Evolutionary conservation across 2,329 filamentous ascomycete genomes (phyloP).

Genomic region (Verticillium tricorpus): DNA sequence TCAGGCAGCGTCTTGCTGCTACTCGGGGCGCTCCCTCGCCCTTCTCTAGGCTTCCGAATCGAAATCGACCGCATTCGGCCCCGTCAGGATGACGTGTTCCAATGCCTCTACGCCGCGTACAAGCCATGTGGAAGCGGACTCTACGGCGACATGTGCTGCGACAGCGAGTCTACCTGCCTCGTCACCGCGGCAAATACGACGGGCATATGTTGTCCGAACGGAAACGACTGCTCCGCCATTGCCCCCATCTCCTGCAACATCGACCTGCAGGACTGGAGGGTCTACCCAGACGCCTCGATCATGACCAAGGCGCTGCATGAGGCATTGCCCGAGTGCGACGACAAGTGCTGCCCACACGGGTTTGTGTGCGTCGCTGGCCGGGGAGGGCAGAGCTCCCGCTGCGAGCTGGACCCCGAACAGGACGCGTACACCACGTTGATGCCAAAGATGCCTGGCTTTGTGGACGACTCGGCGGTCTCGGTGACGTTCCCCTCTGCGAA

Average conservation of each 20-base stretch:
- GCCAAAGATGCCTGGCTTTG: neutral
- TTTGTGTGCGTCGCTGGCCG: conserved; percentile 51
- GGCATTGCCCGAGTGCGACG: conserved; percentile 54
- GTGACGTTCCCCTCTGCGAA: neutral
- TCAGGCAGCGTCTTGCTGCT: neutral
- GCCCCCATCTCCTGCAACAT: conserved; percentile 61
- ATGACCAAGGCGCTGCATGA: conserved; percentile 63
- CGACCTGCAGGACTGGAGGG: conserved; percentile 52
- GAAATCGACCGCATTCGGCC: neutral
- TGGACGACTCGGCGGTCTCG: neutral
- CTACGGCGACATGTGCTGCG: conserved; percentile 65
- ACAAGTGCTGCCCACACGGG: conserved; percentile 67
- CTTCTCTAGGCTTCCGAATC: neutral
- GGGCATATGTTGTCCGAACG: conserved; percentile 64
- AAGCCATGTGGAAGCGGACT: conserved; percentile 27
- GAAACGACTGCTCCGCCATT: conserved; percentile 52
- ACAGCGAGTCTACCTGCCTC: conserved; percentile 47
- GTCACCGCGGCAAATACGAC: conserved; percentile 59
- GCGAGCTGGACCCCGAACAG: conserved; percentile 36
- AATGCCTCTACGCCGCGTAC: conserved; percentile 8
- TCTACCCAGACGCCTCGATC: conserved; percentile 53
- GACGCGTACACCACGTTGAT: neutral
- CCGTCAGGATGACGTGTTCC: neutral
- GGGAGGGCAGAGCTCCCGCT: conserved; percentile 25
- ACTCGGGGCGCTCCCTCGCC: neutral